Percentiles rank a stretch among this genome's conserved stretches.
Evolutionary conservation across 2,329 filamentous ascomycete species (phyloP).

Genomic region (Trichoderma sp.): DNA sequence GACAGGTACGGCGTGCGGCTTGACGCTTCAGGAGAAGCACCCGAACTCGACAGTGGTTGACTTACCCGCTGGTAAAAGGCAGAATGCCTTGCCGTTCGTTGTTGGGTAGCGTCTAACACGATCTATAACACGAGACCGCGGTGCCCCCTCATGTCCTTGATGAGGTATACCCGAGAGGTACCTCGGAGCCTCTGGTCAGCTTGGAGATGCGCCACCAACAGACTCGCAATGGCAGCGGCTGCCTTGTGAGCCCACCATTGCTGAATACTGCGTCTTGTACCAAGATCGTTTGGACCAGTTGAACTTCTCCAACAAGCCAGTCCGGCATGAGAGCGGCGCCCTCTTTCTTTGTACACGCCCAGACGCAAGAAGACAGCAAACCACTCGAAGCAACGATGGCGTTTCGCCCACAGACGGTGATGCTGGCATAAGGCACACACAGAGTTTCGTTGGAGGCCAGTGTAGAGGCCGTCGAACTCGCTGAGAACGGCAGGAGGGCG

Average conservation of each 20-base stretch:
- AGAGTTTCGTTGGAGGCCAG: slow-evolving; percentile 1
- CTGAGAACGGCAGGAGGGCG: slow-evolving; percentile 9
- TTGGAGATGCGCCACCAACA: slow-evolving; percentile 28
- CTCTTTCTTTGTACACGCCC: slow-evolving; percentile 18
- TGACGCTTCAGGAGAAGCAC: not conserved
- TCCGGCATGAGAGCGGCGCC: not conserved
- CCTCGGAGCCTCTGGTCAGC: slow-evolving; percentile 6
- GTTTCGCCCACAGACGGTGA: not conserved
- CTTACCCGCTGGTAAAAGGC: not conserved
- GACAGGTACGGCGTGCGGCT: not conserved
- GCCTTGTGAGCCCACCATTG: slow-evolving; percentile 10
- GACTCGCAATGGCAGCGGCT: slow-evolving; percentile 2
- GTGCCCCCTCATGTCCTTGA: not conserved
- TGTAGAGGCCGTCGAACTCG: slow-evolving; percentile 5
- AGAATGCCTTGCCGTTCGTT: slow-evolving; percentile 2
- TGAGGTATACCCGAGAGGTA: slow-evolving; percentile 13
- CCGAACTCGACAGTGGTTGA: not conserved
- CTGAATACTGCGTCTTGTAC: not conserved
- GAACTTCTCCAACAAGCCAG: not conserved
- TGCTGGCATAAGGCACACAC: slow-evolving; percentile 8
- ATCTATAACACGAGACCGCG: not conserved
- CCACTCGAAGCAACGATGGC: not conserved
- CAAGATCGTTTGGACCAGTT: not conserved
- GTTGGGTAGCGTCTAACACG: not conserved
- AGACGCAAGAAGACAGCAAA: not conserved